Conservation (phyloP, 768 basidiomycete species). For the Xerocomellus dryophilus region DNA sequence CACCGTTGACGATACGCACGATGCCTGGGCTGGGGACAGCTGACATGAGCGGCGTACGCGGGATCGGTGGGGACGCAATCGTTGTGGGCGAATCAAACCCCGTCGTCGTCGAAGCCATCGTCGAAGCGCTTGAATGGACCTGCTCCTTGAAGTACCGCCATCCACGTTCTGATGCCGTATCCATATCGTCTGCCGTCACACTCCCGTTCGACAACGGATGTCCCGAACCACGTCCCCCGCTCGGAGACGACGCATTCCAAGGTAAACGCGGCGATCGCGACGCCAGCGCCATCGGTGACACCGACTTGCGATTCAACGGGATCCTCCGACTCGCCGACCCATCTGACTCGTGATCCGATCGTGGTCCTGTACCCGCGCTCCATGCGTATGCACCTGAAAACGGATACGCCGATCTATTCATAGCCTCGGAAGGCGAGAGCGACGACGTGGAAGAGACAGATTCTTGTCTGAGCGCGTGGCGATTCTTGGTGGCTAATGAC, state of each 20-base stretch:
- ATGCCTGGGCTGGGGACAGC: constrained; percentile 7
- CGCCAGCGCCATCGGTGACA: constrained; percentile 69
- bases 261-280: constrained; percentile 38
- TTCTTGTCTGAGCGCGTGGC: constrained; percentile 42
- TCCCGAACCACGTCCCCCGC: constrained; percentile 30
- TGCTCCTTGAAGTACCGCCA: constrained; percentile 32
- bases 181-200: constrained; percentile 21
- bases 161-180: constrained; percentile 23
- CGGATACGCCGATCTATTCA: constrained; percentile 33
- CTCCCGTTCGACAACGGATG: constrained; percentile 19
- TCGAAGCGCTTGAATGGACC: background rate
- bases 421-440: constrained; percentile 53
- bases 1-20: constrained; percentile 30
- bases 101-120: background rate
- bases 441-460: constrained; percentile 68
- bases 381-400: background rate
- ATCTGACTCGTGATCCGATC: constrained; percentile 60
- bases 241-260: constrained; percentile 40
- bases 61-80: constrained; percentile 37
- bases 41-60: constrained; percentile 37
- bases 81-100: constrained; percentile 39
- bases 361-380: constrained; percentile 26
- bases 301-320: constrained; percentile 60
- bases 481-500: constrained; percentile 34
- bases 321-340: constrained; percentile 51